These are phyloP conservation scores for Leishmania turanica DNA, from an alignment of 208 protist species.

Conservation along the genomic window DNA sequence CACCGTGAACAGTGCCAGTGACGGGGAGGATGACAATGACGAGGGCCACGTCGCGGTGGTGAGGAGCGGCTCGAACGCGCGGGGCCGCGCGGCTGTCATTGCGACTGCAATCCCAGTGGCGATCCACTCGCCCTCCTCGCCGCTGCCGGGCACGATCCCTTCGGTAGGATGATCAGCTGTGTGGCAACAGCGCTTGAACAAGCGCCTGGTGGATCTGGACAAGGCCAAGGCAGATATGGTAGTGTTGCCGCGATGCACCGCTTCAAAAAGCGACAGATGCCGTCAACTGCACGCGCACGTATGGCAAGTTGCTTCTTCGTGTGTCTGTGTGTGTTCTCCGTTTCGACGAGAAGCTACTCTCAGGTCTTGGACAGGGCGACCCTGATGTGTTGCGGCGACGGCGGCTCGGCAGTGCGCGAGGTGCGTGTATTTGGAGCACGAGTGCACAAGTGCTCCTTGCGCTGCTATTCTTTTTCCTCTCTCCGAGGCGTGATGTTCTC, in stretches of 20 bases:
- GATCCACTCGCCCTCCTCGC: conserved; percentile 13
- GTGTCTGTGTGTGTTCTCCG: not conserved
- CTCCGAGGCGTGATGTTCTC: conserved; percentile 1
- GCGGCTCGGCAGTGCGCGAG: not conserved
- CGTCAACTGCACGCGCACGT: not conserved
- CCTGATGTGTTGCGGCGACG: not conserved
- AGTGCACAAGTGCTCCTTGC: not conserved
- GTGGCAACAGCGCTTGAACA: conserved; percentile 22
- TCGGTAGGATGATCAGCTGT: conserved; percentile 5
- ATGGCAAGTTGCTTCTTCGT: not conserved
- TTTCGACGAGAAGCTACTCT: not conserved
- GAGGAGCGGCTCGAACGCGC: not conserved
- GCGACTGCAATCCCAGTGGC: conserved; percentile 5
- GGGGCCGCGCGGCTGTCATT: not conserved
- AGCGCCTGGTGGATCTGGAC: conserved; percentile 28
- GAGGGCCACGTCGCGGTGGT: conserved; percentile 1
- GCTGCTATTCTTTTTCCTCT: conserved; percentile 9
- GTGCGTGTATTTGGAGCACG: not conserved
- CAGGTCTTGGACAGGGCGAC: not conserved
- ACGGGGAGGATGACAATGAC: conserved; percentile 11
- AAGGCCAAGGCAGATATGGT: conserved; percentile 30
- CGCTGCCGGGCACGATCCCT: conserved; percentile 13
- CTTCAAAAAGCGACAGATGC: not conserved
- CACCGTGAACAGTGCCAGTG: conserved; percentile 4
- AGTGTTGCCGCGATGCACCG: not conserved